These are phyloP conservation scores for Amanita pseudoporphyria DNA, from an alignment of 768 basidiomycete species.

Conservation along the genomic window DNA sequence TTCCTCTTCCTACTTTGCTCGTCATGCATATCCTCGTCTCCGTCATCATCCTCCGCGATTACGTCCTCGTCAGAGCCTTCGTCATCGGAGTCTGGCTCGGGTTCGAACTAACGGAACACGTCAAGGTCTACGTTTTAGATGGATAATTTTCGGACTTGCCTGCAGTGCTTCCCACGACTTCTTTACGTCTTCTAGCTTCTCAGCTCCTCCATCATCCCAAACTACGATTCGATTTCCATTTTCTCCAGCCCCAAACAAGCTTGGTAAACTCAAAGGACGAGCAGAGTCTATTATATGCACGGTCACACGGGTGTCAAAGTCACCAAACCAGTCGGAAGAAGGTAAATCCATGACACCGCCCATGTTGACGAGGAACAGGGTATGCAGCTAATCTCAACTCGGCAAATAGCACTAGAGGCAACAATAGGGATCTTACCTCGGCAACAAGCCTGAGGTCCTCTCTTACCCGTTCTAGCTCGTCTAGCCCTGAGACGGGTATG, in stretches of 20 bases:
- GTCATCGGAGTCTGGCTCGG: conserved; percentile 44
- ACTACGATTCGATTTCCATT: conserved; percentile 68
- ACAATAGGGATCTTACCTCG: conserved; percentile 40
- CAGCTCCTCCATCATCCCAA: conserved; percentile 88
- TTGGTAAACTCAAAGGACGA: conserved; percentile 82
- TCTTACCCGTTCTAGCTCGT: conserved; percentile 58
- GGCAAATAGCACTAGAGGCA: conserved; percentile 1
- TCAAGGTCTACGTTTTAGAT: conserved; percentile 5
- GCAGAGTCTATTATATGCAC: conserved; percentile 95
- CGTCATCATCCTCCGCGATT: conserved; percentile 37
- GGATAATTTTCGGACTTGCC: conserved; percentile 34
- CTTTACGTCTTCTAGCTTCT: conserved; percentile 57
- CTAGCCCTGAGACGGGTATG: conserved; percentile 81
- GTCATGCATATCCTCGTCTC: conserved; percentile 30
- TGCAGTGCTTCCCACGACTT: conserved; percentile 80
- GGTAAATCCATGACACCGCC: conserved; percentile 83
- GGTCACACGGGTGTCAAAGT: conserved; percentile 48
- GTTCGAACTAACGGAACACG: conserved; percentile 51
- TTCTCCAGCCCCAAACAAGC: conserved; percentile 66
- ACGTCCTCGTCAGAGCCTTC: conserved; percentile 39
- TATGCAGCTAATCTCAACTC: conserved; percentile 52
- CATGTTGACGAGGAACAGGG: conserved; percentile 87
- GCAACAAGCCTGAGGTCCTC: conserved; percentile 55
- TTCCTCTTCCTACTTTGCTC: conserved; percentile 37
- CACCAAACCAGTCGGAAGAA: conserved; percentile 66